phyloP scores from a whole-genome alignment of 306 rosid genomes.

The Corylus americana region DNA sequence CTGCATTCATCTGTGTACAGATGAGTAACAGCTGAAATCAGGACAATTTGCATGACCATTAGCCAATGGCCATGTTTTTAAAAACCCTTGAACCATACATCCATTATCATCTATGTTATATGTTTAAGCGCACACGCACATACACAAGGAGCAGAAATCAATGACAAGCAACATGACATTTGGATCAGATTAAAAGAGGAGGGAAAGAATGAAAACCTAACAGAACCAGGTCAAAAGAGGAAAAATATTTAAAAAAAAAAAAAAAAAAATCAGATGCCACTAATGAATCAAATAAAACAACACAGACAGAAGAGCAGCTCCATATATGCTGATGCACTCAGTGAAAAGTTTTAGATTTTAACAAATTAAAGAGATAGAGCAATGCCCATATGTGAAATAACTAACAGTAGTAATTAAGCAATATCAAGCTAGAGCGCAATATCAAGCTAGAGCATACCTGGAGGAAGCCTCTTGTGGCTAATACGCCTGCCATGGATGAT shows the following conservation, averaged over 20 bases:
- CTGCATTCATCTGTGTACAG: background rate
- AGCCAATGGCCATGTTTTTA: background rate
- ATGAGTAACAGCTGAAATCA: background rate
- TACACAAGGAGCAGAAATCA: background rate
- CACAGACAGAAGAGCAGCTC: conserved; percentile 4
- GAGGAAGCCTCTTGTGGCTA: conserved; percentile 66
- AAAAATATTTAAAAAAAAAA: background rate
- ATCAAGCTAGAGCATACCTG: conserved; percentile 40
- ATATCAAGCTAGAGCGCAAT: conserved; percentile 2
- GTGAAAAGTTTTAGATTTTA: background rate
- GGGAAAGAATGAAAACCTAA: background rate
- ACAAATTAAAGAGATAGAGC: background rate
- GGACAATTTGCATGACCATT: background rate
- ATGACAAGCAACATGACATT: background rate
- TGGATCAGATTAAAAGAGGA: background rate
- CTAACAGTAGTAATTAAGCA: background rate
- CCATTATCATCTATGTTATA: background rate
- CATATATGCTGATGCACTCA: background rate
- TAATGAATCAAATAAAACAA: background rate
- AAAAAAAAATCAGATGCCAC: background rate
- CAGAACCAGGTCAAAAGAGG: background rate
- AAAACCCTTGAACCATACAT: background rate
- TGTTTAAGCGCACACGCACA: background rate
- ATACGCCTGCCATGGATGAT: conserved; percentile 49
- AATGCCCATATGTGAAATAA: background rate